Evolutionary conservation across 441 rosid species (phyloP), one percentile per base, ranked within the genome.

Genomic region (Macaranga tanarius): DNA sequence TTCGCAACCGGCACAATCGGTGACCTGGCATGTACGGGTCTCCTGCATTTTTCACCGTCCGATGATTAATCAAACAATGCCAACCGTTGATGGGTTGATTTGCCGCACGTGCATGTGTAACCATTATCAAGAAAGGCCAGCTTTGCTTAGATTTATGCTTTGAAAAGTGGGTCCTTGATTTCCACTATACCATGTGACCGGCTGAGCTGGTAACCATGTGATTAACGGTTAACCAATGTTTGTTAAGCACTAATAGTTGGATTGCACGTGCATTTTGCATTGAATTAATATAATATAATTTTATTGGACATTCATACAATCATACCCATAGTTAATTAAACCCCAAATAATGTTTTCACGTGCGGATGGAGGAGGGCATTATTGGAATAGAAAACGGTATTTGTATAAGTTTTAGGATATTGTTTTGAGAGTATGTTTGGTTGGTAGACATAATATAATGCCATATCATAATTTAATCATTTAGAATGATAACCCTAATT

Each of bases 141-240:
- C 81, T 67, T 73, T 48, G 63, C 63, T 72, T 76, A 51, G 70
- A 67, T 59, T 47, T 10, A n/a, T 19, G 13, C 10, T 19, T 17
- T 23, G 2, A 44, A 15, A 20, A 6, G 66, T 23, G 82, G 84
- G 79, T 51, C 86, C 78, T 55, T 44, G 77, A 48, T 69, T 68
- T 63, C 76, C 65, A 20, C 48, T 45, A 12, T 58, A 25, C 69
- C 89, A 85, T 79, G 92, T 87, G 89, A 83, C 71, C 69, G 65
- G 81, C 76, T 84, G 87, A 89, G 86, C 86, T 88, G 91, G 91
- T 80, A 67, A 69, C 78, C 87, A 87, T 79, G 88, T 79, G 90
- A 81, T 84, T 76, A 77, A 76, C 82, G 77, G 82, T 73, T 75
- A 68, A 79, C 69, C 75, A 63, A 62, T 60, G 69, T 44, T 47